Conservation (phyloP, 805 yeast genomes). For the Ogataea siamensis region DNA sequence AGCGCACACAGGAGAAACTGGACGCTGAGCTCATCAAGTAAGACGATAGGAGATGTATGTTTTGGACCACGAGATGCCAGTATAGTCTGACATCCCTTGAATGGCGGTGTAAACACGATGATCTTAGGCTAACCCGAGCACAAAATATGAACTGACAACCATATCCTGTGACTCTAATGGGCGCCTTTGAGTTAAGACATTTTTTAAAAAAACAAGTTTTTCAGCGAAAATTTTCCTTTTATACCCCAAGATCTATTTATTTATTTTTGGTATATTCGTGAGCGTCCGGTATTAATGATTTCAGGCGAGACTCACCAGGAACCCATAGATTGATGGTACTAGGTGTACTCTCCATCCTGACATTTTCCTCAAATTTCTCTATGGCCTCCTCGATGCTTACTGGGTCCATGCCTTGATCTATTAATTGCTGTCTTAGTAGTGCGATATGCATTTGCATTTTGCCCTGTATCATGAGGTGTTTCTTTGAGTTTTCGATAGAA, state of each 20-base stretch:
- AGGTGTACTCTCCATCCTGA: constrained; percentile 56
- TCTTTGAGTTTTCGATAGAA: constrained; percentile 50
- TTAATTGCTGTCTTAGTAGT: constrained; percentile 56
- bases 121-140: constrained; percentile 96
- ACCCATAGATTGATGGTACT: constrained; percentile 62
- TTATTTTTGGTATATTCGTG: constrained; percentile 55
- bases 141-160: constrained; percentile 53
- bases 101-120: constrained; percentile 27
- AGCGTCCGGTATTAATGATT: constrained; percentile 53
- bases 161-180: constrained; percentile 74
- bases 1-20: constrained; percentile 51
- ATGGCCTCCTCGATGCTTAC: constrained; percentile 51
- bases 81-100: constrained; percentile 6
- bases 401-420: constrained; percentile 58
- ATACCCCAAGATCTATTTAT: constrained; percentile 15
- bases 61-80: constrained; percentile 61
- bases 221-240: constrained; percentile 11
- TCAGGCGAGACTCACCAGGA: constrained; percentile 49
- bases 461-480: constrained; percentile 46
- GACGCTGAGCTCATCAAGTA: constrained; percentile 50
- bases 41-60: constrained; percentile 50
- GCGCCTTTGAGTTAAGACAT: constrained; percentile 55
- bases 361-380: constrained; percentile 54
- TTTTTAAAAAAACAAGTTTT: constrained; percentile 24
- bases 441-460: constrained; percentile 70